These are phyloP conservation scores for Alternaria sp. DNA, from an alignment of 2,329 filamentous ascomycete species.

Conservation along the genomic window DNA sequence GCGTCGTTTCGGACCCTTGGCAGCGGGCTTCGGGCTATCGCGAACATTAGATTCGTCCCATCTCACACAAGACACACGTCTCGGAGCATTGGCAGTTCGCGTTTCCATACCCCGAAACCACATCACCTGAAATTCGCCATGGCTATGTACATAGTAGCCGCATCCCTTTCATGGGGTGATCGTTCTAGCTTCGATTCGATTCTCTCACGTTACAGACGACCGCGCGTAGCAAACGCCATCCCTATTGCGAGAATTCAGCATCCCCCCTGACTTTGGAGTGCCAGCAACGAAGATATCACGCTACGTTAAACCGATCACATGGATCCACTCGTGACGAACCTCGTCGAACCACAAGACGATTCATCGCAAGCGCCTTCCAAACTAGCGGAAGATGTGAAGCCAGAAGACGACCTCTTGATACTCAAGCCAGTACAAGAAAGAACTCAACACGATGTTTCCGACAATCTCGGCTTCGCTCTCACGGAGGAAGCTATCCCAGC, in stretches of 20 bases:
- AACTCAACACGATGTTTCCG: not conserved
- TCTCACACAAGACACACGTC: not conserved
- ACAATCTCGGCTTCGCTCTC: not conserved
- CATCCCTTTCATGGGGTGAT: not conserved
- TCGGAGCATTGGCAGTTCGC: not conserved
- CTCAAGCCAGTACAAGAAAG: not conserved
- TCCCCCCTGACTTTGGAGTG: rapidly evolving
- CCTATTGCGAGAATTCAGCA: not conserved
- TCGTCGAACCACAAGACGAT: not conserved
- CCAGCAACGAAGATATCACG: not conserved
- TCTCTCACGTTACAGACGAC: not conserved
- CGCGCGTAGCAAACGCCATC: not conserved
- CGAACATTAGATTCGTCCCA: not conserved
- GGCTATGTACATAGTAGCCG: not conserved
- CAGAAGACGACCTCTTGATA: not conserved
- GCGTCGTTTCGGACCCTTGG: slow-evolving; percentile 25
- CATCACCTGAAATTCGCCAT: not conserved
- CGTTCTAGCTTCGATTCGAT: not conserved
- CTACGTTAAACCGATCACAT: not conserved
- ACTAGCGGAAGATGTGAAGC: not conserved
- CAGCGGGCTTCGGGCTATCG: slow-evolving; percentile 21
- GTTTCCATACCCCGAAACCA: not conserved
- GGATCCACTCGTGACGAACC: not conserved
- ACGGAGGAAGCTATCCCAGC: not conserved
- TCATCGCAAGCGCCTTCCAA: not conserved